Evolutionary conservation across 2,329 filamentous ascomycete species (phyloP).

Genomic region (Hypoxylon sp.): DNA sequence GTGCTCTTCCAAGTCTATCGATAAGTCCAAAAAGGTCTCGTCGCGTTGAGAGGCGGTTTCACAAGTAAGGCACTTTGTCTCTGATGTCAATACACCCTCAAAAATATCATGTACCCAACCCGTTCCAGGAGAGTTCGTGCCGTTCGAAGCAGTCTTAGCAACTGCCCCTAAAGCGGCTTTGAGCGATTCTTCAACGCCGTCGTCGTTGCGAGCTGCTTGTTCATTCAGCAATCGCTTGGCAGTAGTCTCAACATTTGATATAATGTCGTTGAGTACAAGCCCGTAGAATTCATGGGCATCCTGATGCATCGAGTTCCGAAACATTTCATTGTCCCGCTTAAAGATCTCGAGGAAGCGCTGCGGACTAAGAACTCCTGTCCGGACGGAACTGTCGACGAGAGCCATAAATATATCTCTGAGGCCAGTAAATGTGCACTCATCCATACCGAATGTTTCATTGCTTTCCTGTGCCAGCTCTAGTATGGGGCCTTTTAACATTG

Average conservation of each 20-base stretch:
- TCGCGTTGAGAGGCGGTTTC: slow-evolving; percentile 96
- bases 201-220: slow-evolving; percentile 59
- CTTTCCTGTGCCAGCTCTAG: slow-evolving; percentile 88
- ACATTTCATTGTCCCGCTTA: slow-evolving; percentile 96
- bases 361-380: slow-evolving; percentile 92
- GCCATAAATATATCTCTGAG: slow-evolving; percentile 97
- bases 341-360: slow-evolving; percentile 95
- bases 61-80: slow-evolving; percentile 96
- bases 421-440: slow-evolving; percentile 93
- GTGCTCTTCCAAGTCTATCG: slow-evolving; percentile 95
- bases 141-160: slow-evolving; percentile 55
- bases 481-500: slow-evolving; percentile 88
- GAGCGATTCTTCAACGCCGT: slow-evolving; percentile 67
- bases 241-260: slow-evolving; percentile 92
- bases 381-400: slow-evolving; percentile 82
- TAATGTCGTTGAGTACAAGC: slow-evolving; percentile 93
- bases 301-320: slow-evolving; percentile 96
- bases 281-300: slow-evolving; percentile 98
- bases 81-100: slow-evolving; percentile 92
- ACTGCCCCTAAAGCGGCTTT: slow-evolving; percentile 61
- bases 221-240: slow-evolving; percentile 75
- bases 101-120: slow-evolving; percentile 98
- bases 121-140: slow-evolving; percentile 72
- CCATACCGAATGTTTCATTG: slow-evolving; percentile 86
- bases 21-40: slow-evolving; percentile 95